Base-by-base conservation (phyloP, 2,329 filamentous ascomycete species). In the Verticillium albo-atrum region DNA sequence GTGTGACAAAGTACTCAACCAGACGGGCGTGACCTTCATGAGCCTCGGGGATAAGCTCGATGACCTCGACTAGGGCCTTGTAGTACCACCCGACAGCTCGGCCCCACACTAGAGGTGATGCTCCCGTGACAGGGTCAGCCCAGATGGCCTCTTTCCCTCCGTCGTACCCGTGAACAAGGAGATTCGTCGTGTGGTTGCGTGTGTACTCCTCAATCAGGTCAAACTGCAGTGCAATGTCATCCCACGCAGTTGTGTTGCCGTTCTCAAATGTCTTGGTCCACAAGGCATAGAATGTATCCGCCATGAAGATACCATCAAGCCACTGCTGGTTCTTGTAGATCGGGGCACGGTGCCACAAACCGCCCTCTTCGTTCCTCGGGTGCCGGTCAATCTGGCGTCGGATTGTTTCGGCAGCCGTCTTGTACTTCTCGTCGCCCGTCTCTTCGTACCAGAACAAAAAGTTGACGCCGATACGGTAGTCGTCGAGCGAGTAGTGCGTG, bases 151-250 rank as follows among this genome's bases (percentile, higher is more conserved):
- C 74, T 60, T 74, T 76, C 10, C 70, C 72, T 34, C 76, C 76
- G 61, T 85, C 83, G 64, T 83, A 86, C 5, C 83, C 82, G 61
- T 86, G 83, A 0, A 82, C 77, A 0, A 83, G 69, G 1, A 85
- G 70, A 0, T 77, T 75, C 0, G 74, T 76, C 2, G 67, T 69
- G 32, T 69, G 60, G 63, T 79, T 70, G 15, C 69, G 65, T 59
- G 77, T 79, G 61, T 77, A 76, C 54, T 67, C 63, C 62, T 78
- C 75, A 26, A 84, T 70, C 3, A 80, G 72, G 12, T 77, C 72
- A 42, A 81, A 73, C 65, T 83, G 80, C 17, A 74, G 66, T 1
- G 76, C 65, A 55, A 80, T 71, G 42, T 82, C 78, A 54, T 77
- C 68, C 70, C 76, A 78, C 5, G 76, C 79, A 0, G 75, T 73